Percentiles rank a stretch among this genome's conserved stretches.
phyloP scores from a whole-genome alignment of 805 yeast species.

The Candida silvicultrix region DNA sequence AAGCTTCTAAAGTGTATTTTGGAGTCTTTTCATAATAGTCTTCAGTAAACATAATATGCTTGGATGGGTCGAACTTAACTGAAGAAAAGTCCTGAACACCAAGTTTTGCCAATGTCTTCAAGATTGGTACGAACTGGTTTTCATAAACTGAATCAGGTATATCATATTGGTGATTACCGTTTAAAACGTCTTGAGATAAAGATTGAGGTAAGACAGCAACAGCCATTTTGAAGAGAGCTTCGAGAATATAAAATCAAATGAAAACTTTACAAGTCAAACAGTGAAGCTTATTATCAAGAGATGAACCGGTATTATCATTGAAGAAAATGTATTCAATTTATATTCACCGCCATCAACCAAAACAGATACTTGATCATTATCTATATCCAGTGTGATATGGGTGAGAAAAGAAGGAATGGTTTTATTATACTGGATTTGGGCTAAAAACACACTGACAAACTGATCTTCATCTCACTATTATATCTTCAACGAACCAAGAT shows the following conservation, averaged over 20 bases:
- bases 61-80: slow-evolving; percentile 30
- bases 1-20: slow-evolving; percentile 40
- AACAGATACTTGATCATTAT: too few relatives aligned
- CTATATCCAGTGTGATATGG: too few relatives aligned
- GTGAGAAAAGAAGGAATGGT: too few relatives aligned
- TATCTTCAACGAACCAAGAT: too few relatives aligned
- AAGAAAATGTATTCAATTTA: too few relatives aligned
- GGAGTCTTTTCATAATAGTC: slow-evolving; percentile 31
- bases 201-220: background rate
- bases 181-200: slow-evolving; percentile 9
- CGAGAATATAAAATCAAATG: background rate
- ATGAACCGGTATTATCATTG: too few relatives aligned
- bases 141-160: slow-evolving; percentile 12
- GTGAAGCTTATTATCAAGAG: too few relatives aligned
- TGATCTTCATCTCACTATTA: too few relatives aligned
- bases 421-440: too few relatives aligned
- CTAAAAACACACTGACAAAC: too few relatives aligned
- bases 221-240: background rate
- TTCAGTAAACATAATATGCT: slow-evolving; percentile 32
- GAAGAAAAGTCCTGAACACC: slow-evolving; percentile 19
- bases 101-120: slow-evolving; percentile 5
- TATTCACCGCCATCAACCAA: too few relatives aligned
- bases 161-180: slow-evolving; percentile 13
- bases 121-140: slow-evolving; percentile 5
- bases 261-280: too few relatives aligned